phyloP scores from a whole-genome alignment of 371 early-diverging fungal species.

The Mortierella sp. region DNA sequence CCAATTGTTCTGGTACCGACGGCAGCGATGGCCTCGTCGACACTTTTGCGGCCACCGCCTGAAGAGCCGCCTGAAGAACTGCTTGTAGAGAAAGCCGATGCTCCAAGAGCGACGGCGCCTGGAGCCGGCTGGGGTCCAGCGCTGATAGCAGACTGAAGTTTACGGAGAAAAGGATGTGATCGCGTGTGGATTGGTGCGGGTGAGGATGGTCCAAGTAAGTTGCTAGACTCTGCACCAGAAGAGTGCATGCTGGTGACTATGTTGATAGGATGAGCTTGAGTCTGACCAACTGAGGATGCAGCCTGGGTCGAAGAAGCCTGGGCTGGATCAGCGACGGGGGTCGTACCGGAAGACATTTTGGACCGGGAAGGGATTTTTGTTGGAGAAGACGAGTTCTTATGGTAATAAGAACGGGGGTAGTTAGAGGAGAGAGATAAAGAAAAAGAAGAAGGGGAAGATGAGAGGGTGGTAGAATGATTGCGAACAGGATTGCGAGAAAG shows the following conservation, averaged over 20 bases:
- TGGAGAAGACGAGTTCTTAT: neutral
- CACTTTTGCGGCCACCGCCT: slow-evolving; percentile 6
- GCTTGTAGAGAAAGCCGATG: slow-evolving; percentile 40
- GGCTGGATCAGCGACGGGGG: neutral
- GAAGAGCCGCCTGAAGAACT: neutral
- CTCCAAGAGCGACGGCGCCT: slow-evolving; percentile 3
- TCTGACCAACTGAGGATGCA: neutral
- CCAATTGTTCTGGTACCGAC: neutral
- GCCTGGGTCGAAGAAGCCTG: slow-evolving; percentile 4
- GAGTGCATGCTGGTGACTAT: neutral
- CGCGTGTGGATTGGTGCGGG: slow-evolving; percentile 28
- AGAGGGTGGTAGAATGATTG: neutral
- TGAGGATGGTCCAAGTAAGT: neutral
- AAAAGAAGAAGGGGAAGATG: neutral
- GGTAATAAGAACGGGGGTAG: neutral
- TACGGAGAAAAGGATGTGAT: slow-evolving; percentile 46
- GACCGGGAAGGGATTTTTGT: slow-evolving; percentile 12
- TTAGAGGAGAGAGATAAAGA: slow-evolving; percentile 1
- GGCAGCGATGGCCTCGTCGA: slow-evolving; percentile 19
- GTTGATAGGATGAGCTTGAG: neutral
- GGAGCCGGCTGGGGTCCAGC: neutral
- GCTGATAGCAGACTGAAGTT: slow-evolving; percentile 30
- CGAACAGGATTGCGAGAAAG: slow-evolving; percentile 1
- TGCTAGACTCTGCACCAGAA: slow-evolving; percentile 4
- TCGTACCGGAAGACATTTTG: slow-evolving; percentile 30